Evolutionary conservation across 2,329 filamentous ascomycete genomes (phyloP), one percentile per base, ranked within the genome.

Genomic region (Colletotrichum camelliae): DNA sequence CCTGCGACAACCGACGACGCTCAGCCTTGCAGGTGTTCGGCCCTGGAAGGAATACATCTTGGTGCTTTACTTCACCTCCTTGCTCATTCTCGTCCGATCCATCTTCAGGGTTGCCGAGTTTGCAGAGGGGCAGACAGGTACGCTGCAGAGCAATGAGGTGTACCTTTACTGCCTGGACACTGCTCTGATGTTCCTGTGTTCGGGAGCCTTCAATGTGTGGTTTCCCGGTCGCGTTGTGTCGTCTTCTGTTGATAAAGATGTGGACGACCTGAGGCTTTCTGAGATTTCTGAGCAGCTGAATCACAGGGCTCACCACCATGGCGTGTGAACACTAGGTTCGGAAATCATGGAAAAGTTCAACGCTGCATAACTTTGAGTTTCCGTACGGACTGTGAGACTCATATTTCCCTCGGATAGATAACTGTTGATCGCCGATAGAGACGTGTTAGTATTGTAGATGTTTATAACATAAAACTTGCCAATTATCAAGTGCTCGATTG

Each of bases 341-440:
- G 2, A 43, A 2, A 10, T 48, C 4, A 48, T 48, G 18, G 3
- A 9, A 4, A n/a, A n/a, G 9, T 5, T 12, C 39, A 21, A 48
- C 9, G 18, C 0, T n/a, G 18, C 1, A n/a, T 48, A n/a, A n/a
- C 9, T n/a, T 2, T 2, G 39, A n/a, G 1, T 48, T 48, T 48
- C 9, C 18, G 1, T 48, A n/a, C 39, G 9, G 39, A n/a, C 18
- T n/a, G 12, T n/a, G 9, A 48, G 18, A 48, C 18, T 4, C 3
- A 48, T n/a, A 48, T n/a, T 0, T 1, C 9, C 39, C 39, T 48
- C n/a, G 18, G 0, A 4, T n/a, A 48, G 18, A 48, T 6, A 6
- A 12, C 5, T 48, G 18, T 48, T 48, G 18, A 48, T 7, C 18
- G 18, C 39, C 39, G 3, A n/a, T 43, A 43, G 37, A 43, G 37